Evolutionary conservation across 2,329 filamentous ascomycete genomes (phyloP).

Genomic region (Trichophyton simii): DNA sequence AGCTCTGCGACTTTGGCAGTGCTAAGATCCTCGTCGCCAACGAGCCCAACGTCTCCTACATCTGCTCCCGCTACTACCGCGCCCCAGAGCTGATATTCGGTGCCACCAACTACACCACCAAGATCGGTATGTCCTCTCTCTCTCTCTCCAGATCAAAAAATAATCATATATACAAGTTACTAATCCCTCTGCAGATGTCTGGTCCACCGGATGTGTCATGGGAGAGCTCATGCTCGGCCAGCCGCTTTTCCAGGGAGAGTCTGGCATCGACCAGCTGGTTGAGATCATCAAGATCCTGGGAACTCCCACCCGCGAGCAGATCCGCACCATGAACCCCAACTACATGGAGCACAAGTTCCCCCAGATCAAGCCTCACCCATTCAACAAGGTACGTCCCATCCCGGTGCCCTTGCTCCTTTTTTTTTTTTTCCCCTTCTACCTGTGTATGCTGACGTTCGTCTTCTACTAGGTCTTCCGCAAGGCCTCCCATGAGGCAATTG

Average conservation of each 20-base stretch:
- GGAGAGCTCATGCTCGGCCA: constrained; percentile 98
- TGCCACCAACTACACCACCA: constrained; percentile 98
- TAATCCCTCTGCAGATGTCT: constrained; percentile 59
- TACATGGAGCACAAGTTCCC: constrained; percentile 99
- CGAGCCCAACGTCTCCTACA: constrained; percentile 98
- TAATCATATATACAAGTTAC: background rate
- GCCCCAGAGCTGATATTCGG: constrained; percentile 97
- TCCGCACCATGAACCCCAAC: constrained; percentile 99
- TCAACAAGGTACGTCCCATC: constrained; percentile 62
- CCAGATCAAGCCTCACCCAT: constrained; percentile 98
- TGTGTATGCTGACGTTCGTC: constrained; percentile 2
- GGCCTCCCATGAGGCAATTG: constrained; percentile 83
- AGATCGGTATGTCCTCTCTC: constrained; percentile 64
- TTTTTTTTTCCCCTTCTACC: no score
- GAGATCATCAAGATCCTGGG: constrained; percentile 99
- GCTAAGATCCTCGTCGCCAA: constrained; percentile 98
- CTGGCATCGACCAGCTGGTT: constrained; percentile 93
- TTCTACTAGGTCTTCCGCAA: constrained; percentile 70
- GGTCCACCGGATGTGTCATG: constrained; percentile 99
- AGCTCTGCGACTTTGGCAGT: constrained; percentile 97
- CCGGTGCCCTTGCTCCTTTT: no score
- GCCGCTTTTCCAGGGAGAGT: constrained; percentile 94
- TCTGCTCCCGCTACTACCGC: constrained; percentile 97
- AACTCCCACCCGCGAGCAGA: constrained; percentile 92
- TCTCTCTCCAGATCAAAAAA: no score